Conservation (phyloP, 2,329 filamentous ascomycete species). For the Aspergillus sp. region DNA sequence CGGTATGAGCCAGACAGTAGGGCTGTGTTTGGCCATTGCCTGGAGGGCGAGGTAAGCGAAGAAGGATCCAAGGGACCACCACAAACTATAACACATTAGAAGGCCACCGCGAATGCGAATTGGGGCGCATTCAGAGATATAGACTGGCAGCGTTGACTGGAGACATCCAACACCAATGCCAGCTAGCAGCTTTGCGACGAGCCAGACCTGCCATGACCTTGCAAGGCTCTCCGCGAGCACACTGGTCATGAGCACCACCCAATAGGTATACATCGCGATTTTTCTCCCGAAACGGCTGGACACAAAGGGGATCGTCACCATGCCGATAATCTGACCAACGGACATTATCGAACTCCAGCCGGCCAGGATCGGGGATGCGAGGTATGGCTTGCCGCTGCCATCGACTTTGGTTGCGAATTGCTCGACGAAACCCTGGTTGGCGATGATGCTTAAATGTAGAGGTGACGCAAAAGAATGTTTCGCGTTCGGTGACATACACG, state of each 20-base stretch:
- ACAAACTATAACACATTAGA: conserved; percentile 19
- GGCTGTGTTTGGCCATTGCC: conserved; percentile 1
- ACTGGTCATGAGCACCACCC: conserved; percentile 12
- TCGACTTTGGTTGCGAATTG: conserved; percentile 11
- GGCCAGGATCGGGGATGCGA: conserved; percentile 18
- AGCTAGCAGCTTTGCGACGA: conserved; percentile 12
- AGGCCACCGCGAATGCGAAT: conserved; percentile 16
- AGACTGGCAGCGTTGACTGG: conserved; percentile 8
- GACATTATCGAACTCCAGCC: conserved; percentile 18
- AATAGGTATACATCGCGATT: conserved; percentile 14
- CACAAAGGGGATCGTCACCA: conserved; percentile 16
- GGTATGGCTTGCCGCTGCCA: conserved; percentile 1
- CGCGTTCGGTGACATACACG: conserved; percentile 41
- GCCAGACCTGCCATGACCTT: conserved; percentile 7
- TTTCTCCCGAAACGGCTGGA: conserved; percentile 18
- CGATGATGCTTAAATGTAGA: conserved; percentile 44
- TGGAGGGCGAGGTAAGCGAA: conserved; percentile 18
- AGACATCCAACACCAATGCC: conserved; percentile 14
- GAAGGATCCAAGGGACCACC: conserved; percentile 18
- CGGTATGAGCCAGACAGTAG: not conserved
- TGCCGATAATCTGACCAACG: conserved; percentile 18
- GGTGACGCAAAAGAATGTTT: conserved; percentile 52
- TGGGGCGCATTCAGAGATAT: conserved; percentile 14
- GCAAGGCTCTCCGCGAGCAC: conserved; percentile 12
- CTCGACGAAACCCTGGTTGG: conserved; percentile 16